Evolutionary conservation across 768 basidiomycete genomes (phyloP).

Genomic region (Trametes meyenii): DNA sequence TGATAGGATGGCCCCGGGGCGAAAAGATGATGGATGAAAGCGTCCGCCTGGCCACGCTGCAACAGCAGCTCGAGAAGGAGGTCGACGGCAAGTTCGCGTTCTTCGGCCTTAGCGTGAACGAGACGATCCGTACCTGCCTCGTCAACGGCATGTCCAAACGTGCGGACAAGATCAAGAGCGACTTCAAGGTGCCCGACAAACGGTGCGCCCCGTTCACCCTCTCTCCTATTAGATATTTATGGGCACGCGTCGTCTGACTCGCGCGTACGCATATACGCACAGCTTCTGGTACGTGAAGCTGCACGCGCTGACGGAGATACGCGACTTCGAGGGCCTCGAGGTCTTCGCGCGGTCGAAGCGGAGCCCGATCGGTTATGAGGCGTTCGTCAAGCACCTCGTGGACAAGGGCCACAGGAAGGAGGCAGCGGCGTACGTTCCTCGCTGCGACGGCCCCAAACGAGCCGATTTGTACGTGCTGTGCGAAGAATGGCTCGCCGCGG

Average conservation of each 20-base stretch:
- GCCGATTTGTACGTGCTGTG: conserved; percentile 89
- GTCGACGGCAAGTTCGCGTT: conserved; percentile 75
- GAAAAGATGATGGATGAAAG: conserved; percentile 90
- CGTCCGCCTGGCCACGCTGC: conserved; percentile 69
- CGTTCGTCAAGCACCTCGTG: conserved; percentile 81
- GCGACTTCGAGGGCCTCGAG: conserved; percentile 88
- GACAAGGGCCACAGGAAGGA: conserved; percentile 75
- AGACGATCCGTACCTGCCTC: conserved; percentile 80
- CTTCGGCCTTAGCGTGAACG: conserved; percentile 84
- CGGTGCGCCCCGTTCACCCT: conserved; percentile 49
- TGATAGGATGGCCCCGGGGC: background rate
- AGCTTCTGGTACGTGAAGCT: conserved; percentile 97
- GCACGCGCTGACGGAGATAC: conserved; percentile 72
- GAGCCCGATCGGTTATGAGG: conserved; percentile 95
- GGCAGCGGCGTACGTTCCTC: conserved; percentile 74
- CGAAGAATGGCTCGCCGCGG: conserved; percentile 88
- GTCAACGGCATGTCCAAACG: conserved; percentile 80
- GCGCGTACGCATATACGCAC: background rate
- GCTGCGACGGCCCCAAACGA: conserved; percentile 82
- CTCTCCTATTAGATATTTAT: background rate
- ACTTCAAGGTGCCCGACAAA: conserved; percentile 96
- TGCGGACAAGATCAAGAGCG: conserved; percentile 85
- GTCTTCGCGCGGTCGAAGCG: conserved; percentile 83
- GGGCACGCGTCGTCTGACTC: background rate
- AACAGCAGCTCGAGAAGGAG: conserved; percentile 90